Evolutionary conservation across 78 protist genomes (phyloP), one percentile per base, ranked within the genome.

Genomic region (Dictyostelium intermedium): DNA sequence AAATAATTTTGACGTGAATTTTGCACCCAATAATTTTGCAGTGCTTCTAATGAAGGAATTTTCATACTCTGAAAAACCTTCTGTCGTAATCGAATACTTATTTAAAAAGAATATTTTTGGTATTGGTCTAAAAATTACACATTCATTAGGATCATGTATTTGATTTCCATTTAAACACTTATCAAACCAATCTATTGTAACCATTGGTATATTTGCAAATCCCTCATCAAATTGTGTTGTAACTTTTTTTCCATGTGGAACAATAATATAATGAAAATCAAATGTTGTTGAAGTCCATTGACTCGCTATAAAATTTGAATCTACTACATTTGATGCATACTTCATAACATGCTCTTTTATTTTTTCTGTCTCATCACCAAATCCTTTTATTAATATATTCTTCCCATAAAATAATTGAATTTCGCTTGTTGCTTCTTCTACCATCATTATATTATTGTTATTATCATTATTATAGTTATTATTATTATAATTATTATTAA

Each of bases 191-290:
- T 47, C 69, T 2, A 47, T 79, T 13, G 84, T n/a, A 27, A 79
- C 84, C 34, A 50, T 34, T 39, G 84, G 84, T 76, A 39, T 76
- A 63, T 63, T 63, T 23, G 1, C 18, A 63, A n/a, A 63, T 25
- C 32, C 73, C 7, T 20, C 6, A 25, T 27, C 73, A n/a, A 63
- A 63, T 25, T 23, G 61, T 27, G 76, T 69, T 23, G 30, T 50
- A 18, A 73, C 25, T 18, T 73, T 73, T 18, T 79, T 79, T 47
- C 56, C 84, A 47, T 79, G 84, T 79, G 84, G 84, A 16, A 53
- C 61, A 25, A 79, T 47, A 47, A 79, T 79, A 30, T 79, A 79
- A 47, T 79, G 41, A 30, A 79, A 4, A 27, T 47, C 37, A 45
- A 79, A n/a, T 18, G 69, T 25, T 41, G 84, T 34, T n/a, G 84